Percentiles rank a stretch among this genome's conserved stretches.
These are phyloP conservation scores for Rubia yunnanensis DNA, from an alignment of 257 asterid genomes.

Conservation along the genomic window DNA sequence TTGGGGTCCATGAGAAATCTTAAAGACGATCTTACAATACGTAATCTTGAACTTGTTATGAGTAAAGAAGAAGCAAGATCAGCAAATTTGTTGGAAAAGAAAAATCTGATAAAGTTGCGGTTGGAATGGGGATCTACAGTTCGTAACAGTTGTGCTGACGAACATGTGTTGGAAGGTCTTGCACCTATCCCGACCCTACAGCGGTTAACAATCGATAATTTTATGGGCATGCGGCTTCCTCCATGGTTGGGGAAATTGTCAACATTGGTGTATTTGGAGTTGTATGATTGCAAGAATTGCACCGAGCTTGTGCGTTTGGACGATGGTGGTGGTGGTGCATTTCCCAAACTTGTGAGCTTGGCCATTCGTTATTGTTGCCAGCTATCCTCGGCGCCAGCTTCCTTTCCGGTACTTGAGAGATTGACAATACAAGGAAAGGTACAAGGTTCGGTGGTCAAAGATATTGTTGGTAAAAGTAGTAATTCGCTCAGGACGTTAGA, in stretches of 20 bases:
- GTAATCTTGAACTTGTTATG: constrained; percentile 13
- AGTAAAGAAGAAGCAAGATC: constrained; percentile 12
- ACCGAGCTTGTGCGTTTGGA: no score
- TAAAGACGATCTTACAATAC: not conserved
- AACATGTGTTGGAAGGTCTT: no score
- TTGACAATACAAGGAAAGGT: not conserved
- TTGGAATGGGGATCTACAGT: not conserved
- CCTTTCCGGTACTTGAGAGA: not conserved
- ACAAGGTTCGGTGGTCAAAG: not conserved
- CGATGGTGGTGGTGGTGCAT: no score
- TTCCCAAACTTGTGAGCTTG: not conserved
- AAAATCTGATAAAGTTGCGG: no score
- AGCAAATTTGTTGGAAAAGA: no score
- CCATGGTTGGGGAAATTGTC: no score
- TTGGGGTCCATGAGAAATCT: constrained; percentile 8
- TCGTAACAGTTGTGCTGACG: no score
- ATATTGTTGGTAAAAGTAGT: not conserved
- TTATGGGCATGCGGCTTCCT: not conserved
- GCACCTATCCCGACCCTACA: not conserved
- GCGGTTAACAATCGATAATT: not conserved
- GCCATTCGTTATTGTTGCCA: not conserved
- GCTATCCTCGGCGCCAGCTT: not conserved
- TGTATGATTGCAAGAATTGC: no score
- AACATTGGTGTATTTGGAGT: no score
- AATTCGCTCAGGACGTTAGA: not conserved